phyloP scores from a whole-genome alignment of 306 rosid species.

The Vicia faba region DNA sequence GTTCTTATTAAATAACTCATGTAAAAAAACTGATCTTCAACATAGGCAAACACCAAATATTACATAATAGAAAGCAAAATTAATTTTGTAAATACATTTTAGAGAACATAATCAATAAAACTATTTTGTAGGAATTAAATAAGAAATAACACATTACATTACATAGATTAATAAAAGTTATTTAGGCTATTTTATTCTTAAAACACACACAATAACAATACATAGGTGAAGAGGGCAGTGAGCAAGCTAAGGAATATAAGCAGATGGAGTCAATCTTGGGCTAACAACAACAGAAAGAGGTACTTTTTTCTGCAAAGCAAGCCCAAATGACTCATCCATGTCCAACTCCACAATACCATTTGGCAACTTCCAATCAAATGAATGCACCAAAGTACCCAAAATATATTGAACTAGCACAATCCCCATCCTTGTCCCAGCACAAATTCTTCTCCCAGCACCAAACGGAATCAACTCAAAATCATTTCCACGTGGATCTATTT shows the following conservation, averaged over 20 bases:
- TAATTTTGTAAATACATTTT: no score
- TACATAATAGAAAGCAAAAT: no score
- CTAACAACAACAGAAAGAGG: slow-evolving; percentile 22
- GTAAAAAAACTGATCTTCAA: no score
- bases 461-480: slow-evolving; percentile 57
- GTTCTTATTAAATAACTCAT: no score
- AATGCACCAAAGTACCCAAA: slow-evolving; percentile 40
- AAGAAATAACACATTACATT: no score
- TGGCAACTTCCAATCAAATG: slow-evolving; percentile 39
- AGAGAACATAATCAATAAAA: no score
- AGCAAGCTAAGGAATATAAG: slow-evolving; percentile 19
- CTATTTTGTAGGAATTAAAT: no score
- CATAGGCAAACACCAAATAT: no score
- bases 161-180: no score
- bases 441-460: slow-evolving; percentile 44
- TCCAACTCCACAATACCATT: slow-evolving; percentile 25
- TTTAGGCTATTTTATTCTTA: no score
- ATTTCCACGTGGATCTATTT: slow-evolving; percentile 46
- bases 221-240: not conserved
- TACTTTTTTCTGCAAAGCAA: slow-evolving; percentile 39
- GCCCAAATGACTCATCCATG: slow-evolving; percentile 38
- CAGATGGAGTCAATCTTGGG: slow-evolving; percentile 27
- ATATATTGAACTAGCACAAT: slow-evolving; percentile 37
- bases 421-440: slow-evolving; percentile 40
- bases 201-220: no score